Base-by-base conservation (phyloP, 2,329 filamentous ascomycete species). In the Xylogone sp. region DNA sequence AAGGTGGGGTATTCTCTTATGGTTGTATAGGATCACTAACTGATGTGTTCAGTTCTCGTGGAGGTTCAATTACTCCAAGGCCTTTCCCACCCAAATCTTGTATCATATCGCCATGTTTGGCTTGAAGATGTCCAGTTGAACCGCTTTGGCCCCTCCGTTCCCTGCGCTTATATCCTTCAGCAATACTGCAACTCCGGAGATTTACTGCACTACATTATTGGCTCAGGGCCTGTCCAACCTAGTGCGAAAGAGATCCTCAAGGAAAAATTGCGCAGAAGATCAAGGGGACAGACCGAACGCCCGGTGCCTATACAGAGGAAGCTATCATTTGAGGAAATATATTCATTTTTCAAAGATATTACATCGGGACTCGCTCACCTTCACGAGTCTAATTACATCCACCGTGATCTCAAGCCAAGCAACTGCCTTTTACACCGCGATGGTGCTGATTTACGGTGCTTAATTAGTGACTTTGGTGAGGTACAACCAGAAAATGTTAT, bases 391-490 rank as follows among this genome's bases (percentile, higher is more conserved):
- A 93, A 91, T 59, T 99, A 97, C 68, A 95, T 99, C 22, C 94
- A 99, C 65, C 85, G 94, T 51, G 94, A 99, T 67, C 76, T 99
- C 21, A 99, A 99, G 68, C 94, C 94, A 2, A 94, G 88, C 67
- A 99, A 99, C 62, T 99, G 95, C 62, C 77, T 99, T 2, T 73
- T 99, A 1, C 92, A 97, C 64, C 81, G 61, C 46, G 87, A 86
- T 54, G 87, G 85, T 21, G 79, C 79, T 45, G 85, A 84, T 42
- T 74, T 91, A 10, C 82, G 80, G 48, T 96, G 96, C 45, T 75
- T 99, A 16, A 96, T 99, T 51, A 97, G 93, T 67, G 94, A 99
- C 67, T 99, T 99, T 71, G 94, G 95, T 42, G 94, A 99, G 68
- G 93, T 97, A 0, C 95, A 99, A 66, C 80, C 85, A 2, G 88